Percentiles rank a stretch among this genome's conserved stretches.
Evolutionary conservation across 441 rosid genomes (phyloP).

Genomic region (Corymbia calophylla): DNA sequence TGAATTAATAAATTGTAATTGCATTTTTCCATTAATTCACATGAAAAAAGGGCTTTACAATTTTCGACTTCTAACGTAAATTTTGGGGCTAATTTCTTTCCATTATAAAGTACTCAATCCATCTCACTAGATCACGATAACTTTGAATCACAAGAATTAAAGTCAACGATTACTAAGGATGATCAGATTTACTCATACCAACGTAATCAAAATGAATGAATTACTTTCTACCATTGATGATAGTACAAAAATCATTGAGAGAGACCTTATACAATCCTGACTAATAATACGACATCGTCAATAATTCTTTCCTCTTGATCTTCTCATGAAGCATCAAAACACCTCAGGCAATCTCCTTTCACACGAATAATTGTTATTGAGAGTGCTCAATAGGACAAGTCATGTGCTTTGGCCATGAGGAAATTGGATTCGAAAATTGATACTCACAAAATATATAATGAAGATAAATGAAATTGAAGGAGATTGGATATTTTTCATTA

Average conservation of each 20-base stretch:
- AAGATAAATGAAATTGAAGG: background rate
- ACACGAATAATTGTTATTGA: background rate
- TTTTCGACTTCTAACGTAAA: background rate
- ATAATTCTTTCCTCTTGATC: background rate
- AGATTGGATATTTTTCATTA: background rate
- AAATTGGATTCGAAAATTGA: background rate
- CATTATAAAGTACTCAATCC: accelerated
- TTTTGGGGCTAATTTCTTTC: background rate
- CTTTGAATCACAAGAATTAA: background rate
- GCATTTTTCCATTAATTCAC: background rate
- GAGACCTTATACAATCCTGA: background rate
- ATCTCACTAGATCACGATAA: accelerated
- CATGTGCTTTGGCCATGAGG: background rate
- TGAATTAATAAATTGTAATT: background rate
- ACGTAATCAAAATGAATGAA: accelerated
- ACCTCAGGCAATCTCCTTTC: background rate
- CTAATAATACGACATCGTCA: background rate
- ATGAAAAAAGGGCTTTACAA: background rate
- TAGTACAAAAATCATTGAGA: background rate
- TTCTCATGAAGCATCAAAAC: background rate
- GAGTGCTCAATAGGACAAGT: background rate
- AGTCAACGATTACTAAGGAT: accelerated
- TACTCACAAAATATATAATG: accelerated
- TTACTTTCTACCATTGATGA: accelerated
- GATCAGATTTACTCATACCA: accelerated